Evolutionary conservation across 2,329 filamentous ascomycete genomes (phyloP).

Genomic region (Cladosporium austrohemisphaericum): DNA sequence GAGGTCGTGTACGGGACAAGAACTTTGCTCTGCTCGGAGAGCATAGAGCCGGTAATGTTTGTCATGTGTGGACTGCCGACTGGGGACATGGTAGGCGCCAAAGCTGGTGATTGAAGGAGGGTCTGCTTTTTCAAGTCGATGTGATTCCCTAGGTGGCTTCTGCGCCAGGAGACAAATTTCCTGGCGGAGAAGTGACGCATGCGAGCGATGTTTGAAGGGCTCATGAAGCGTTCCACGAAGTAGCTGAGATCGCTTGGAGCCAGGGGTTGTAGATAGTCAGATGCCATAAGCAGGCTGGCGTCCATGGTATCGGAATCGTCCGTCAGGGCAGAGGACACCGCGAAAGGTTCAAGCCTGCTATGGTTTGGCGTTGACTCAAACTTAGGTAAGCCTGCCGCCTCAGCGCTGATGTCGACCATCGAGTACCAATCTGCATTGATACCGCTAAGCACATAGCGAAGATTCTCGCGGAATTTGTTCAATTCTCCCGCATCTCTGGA

Average conservation of each 20-base stretch:
- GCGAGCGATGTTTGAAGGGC: slow-evolving; percentile 72
- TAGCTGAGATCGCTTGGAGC: slow-evolving; percentile 67
- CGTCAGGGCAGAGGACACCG: slow-evolving; percentile 70
- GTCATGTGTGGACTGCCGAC: slow-evolving; percentile 20
- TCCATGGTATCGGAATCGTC: slow-evolving; percentile 82
- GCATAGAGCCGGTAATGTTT: slow-evolving; percentile 26
- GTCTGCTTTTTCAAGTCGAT: slow-evolving; percentile 27
- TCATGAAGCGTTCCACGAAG: slow-evolving; percentile 72
- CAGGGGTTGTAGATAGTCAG: slow-evolving; percentile 81
- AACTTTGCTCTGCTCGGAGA: slow-evolving; percentile 30
- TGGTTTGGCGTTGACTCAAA: slow-evolving; percentile 1
- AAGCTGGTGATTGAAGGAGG: slow-evolving; percentile 22
- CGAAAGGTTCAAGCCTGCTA: slow-evolving; percentile 51
- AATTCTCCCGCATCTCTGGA: slow-evolving; percentile 34
- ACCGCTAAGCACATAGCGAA: background rate
- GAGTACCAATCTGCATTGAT: slow-evolving; percentile 13
- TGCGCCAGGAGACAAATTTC: slow-evolving; percentile 72
- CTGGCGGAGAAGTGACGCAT: slow-evolving; percentile 77
- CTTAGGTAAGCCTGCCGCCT: background rate
- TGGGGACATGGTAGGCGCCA: slow-evolving; percentile 16
- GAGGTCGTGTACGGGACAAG: slow-evolving; percentile 29
- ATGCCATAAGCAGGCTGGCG: slow-evolving; percentile 86
- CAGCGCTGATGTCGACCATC: slow-evolving; percentile 13
- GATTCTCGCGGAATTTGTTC: background rate
- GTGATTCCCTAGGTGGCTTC: slow-evolving; percentile 28